Conservation (phyloP, 1,284 basidiomycete genomes). For the Microbotryum violaceum region DNA sequence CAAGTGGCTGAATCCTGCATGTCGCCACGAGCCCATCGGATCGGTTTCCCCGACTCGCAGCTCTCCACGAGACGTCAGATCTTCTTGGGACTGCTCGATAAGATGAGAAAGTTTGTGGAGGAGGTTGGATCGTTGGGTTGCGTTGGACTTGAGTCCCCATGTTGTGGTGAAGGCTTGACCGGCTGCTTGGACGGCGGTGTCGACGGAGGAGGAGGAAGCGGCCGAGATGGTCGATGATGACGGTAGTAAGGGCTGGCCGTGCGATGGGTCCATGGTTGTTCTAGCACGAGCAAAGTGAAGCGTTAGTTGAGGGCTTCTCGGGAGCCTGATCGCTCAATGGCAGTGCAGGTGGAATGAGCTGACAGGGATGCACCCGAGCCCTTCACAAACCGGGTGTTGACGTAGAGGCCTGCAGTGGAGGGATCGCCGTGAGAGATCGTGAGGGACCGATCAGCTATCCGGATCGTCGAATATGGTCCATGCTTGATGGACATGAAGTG, state of each 20-base stretch:
- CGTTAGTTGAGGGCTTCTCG: too few species aligned
- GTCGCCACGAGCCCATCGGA: constrained; percentile 29
- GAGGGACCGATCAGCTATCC: not conserved
- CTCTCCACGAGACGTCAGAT: constrained; percentile 8
- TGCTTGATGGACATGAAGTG: too few species aligned
- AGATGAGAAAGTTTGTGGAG: constrained; percentile 25
- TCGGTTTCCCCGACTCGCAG: constrained; percentile 28
- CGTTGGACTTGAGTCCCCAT: constrained; percentile 25
- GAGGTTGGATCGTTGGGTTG: constrained; percentile 18
- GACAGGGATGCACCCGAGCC: constrained; percentile 11
- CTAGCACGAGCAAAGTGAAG: not conserved
- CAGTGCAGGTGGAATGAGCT: not conserved
- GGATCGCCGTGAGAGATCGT: too few species aligned
- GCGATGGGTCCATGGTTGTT: constrained; percentile 2
- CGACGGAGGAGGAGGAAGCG: constrained; percentile 24
- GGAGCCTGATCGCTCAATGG: not conserved
- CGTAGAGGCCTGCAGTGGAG: constrained; percentile 23
- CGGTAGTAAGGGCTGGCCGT: constrained; percentile 4
- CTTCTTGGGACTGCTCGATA: constrained; percentile 6
- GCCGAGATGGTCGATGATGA: constrained; percentile 1
- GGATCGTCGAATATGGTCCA: not conserved
- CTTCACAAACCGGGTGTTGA: constrained; percentile 16
- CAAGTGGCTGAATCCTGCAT: constrained; percentile 28
- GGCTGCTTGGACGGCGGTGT: constrained; percentile 26
- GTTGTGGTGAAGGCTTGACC: constrained; percentile 19